Conservation (phyloP, 768 basidiomycete species). For the Russula vinacea region DNA sequence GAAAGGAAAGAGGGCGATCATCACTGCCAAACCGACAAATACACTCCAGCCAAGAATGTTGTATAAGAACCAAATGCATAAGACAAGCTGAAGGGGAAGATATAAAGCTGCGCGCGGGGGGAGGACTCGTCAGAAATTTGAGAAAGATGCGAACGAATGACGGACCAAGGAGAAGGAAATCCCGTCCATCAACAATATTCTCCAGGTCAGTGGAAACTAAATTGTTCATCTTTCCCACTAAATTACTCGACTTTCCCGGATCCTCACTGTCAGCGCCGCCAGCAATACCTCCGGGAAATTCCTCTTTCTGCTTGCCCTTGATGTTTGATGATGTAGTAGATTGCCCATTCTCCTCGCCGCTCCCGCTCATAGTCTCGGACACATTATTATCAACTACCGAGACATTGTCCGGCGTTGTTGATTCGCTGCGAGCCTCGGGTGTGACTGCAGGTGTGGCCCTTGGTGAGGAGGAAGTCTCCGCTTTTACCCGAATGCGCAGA, state of each 20-base stretch:
- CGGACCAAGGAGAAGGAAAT: slow-evolving; percentile 30
- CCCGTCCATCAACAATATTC: slow-evolving; percentile 34
- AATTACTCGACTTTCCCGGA: slow-evolving; percentile 39
- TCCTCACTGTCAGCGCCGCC: slow-evolving; percentile 9
- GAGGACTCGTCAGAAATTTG: background rate
- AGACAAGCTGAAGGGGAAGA: slow-evolving; percentile 41
- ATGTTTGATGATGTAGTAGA: slow-evolving; percentile 18
- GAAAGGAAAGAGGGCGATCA: slow-evolving; percentile 43
- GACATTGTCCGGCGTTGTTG: slow-evolving; percentile 31
- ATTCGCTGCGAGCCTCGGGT: slow-evolving; percentile 31
- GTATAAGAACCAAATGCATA: slow-evolving; percentile 45
- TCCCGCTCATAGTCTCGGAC: slow-evolving; percentile 15
- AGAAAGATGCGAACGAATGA: background rate
- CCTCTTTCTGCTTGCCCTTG: slow-evolving; percentile 29
- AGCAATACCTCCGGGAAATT: background rate
- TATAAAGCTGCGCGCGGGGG: slow-evolving; percentile 33
- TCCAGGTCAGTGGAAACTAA: slow-evolving; percentile 63
- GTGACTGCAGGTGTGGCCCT: slow-evolving; percentile 27
- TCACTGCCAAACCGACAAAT: slow-evolving; percentile 42
- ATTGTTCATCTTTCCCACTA: slow-evolving; percentile 76
- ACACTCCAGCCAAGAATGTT: slow-evolving; percentile 51
- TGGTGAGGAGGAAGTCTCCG: slow-evolving; percentile 36
- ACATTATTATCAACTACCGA: slow-evolving; percentile 26
- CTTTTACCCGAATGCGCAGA: slow-evolving; percentile 51
- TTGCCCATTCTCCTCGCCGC: slow-evolving; percentile 26